Base-by-base conservation (phyloP, 306 rosid species). In the Vigna unguiculata region DNA sequence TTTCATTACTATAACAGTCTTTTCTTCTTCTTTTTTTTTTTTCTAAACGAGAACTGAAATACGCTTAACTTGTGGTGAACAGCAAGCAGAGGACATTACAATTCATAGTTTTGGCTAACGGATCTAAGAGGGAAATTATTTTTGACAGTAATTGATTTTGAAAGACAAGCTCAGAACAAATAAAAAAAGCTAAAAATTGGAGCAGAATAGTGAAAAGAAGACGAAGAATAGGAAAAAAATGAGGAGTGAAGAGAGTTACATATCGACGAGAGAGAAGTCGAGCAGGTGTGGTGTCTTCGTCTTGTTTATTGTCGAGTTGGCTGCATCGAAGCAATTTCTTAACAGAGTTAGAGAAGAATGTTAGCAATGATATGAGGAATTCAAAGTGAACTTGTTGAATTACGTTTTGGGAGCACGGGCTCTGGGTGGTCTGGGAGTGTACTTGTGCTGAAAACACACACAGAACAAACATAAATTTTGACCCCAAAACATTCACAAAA, bases 371-470 rank as follows among this genome's bases (percentile, higher is more conserved):
- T 40, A 40, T 12, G 40, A 13, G 10, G 34, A 75, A 11, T 76
- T 14, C 41, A 48, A n/a, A 63, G 41, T 36, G 52, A 81, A 47
- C 6, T 64, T 62, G 20, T 46, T 58, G 41, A 74, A 70, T 32
- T 88, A 91, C 97, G 55, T 71, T 83, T 82, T 54, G 8, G 65
- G 0, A 2, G 65, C 4, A 12, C 36, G 45, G 5, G 85, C 63
- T 30, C 71, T 83, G 57, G 75, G 76, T 36, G 74, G 87, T 40
- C 75, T 64, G 38, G 98, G 98, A 8, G 71, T 6, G 78, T 78
- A 93, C 81, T 77, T 91, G 1, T 25, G 22, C 96, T 88, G 88
- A 38, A 19, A 19, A 40, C 5, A 45, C 22, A 55, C 55, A 2
- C 7, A 30, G 5, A 30, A 40, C 3, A 9, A 70, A 70, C 28